Evolutionary conservation across 139 green algal species (phyloP).

Genomic region (Volvox reticuliferus): DNA sequence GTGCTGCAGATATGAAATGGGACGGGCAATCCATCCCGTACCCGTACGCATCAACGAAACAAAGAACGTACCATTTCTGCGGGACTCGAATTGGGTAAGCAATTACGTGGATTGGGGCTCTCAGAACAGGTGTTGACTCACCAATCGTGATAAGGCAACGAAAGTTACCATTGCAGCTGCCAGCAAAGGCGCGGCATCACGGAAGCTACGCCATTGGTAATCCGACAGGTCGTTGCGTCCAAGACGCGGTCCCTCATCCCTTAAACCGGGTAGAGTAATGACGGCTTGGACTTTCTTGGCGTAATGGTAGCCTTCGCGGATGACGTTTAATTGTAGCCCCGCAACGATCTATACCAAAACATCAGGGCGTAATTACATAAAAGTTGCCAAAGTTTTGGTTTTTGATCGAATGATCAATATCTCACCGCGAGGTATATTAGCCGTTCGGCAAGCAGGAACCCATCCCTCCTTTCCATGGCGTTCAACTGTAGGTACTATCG

Average conservation of each 20-base stretch:
- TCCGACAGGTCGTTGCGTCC: slow-evolving; percentile 81
- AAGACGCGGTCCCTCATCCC: not conserved
- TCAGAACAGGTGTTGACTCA: not conserved
- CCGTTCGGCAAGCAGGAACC: not conserved
- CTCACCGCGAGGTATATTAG: slow-evolving; percentile 28
- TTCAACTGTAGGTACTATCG: too few species aligned
- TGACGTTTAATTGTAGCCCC: slow-evolving; percentile 37
- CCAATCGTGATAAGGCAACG: slow-evolving; percentile 51
- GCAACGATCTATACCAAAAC: slow-evolving; percentile 38
- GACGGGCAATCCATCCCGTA: too few species aligned
- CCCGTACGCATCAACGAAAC: too few species aligned
- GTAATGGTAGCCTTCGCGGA: slow-evolving; percentile 37
- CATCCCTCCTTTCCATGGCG: not conserved
- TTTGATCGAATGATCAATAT: not conserved
- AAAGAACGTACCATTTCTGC: too few species aligned
- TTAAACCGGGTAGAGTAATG: not conserved
- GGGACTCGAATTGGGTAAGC: too few species aligned
- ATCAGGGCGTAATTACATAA: not conserved
- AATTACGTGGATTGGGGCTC: too few species aligned
- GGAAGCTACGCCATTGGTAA: slow-evolving; percentile 85
- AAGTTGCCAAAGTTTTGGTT: not conserved
- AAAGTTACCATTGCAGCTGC: slow-evolving; percentile 54
- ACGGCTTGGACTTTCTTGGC: not conserved
- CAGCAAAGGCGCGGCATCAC: slow-evolving; percentile 59
- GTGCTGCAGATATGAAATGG: too few species aligned